Percentiles rank a stretch among this genome's conserved stretches.
Conservation (phyloP, 768 basidiomycete genomes). For the Tulasnella calospora region DNA sequence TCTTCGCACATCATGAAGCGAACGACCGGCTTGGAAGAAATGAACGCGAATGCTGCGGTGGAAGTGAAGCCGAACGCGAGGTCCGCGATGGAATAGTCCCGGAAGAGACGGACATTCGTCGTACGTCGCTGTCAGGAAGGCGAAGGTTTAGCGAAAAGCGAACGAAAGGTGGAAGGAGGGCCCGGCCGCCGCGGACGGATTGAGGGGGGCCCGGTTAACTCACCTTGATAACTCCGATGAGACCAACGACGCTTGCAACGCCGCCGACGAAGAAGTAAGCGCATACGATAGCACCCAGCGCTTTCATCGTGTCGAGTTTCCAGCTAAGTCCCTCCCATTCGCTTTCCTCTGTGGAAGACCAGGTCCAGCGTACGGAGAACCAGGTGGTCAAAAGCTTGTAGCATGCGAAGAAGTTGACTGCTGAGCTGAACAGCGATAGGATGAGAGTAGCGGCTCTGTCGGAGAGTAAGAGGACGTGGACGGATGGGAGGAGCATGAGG, state of each 20-base stretch:
- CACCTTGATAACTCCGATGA: constrained; percentile 67
- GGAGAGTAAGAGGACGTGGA: constrained; percentile 16
- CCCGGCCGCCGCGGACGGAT: not conserved
- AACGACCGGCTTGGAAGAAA: constrained; percentile 51
- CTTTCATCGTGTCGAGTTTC: constrained; percentile 42
- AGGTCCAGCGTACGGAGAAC: constrained; percentile 38
- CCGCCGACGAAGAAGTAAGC: constrained; percentile 64
- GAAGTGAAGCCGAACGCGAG: constrained; percentile 63
- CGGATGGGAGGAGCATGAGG: not conserved
- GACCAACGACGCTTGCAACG: constrained; percentile 58
- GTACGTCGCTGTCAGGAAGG: constrained; percentile 50
- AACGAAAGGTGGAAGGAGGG: not conserved
- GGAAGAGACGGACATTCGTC: constrained; percentile 68
- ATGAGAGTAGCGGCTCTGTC: constrained; percentile 31
- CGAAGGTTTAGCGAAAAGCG: not conserved
- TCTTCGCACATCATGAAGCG: constrained; percentile 67
- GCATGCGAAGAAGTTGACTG: constrained; percentile 43
- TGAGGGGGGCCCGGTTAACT: constrained; percentile 28
- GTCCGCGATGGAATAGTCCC: constrained; percentile 76
- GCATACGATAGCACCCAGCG: constrained; percentile 58
- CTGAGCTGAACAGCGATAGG: constrained; percentile 41
- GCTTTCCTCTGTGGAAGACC: constrained; percentile 42
- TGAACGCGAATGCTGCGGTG: constrained; percentile 53
- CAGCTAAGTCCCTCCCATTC: constrained; percentile 47
- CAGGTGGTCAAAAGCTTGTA: constrained; percentile 43